Percentiles rank a stretch among this genome's conserved stretches.
Conservation (phyloP, 257 asterid genomes). For the Ehretia macrophylla region DNA sequence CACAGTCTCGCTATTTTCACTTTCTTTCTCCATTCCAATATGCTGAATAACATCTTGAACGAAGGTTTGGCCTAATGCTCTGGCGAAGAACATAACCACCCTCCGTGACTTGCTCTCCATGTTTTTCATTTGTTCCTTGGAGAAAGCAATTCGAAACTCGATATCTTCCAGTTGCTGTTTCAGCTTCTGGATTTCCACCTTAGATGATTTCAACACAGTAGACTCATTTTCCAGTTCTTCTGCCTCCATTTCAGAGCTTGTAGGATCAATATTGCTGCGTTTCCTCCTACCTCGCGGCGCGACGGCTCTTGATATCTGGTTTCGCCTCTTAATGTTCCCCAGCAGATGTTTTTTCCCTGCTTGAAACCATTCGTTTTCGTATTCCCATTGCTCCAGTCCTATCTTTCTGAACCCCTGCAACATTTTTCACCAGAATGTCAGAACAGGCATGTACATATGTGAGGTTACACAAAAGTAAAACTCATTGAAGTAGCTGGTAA, state of each 20-base stretch:
- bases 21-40: neutral
- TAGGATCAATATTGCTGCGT: neutral
- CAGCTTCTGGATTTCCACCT: constrained; percentile 30
- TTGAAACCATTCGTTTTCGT: constrained; percentile 42
- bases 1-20: neutral
- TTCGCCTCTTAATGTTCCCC: constrained; percentile 38
- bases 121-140: constrained; percentile 7
- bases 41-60: constrained; percentile 8
- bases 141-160: constrained; percentile 17
- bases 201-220: constrained; percentile 11
- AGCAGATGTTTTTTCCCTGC: constrained; percentile 40
- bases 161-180: constrained; percentile 24
- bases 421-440: neutral
- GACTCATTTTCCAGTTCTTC: constrained; percentile 16
- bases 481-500: too few species aligned
- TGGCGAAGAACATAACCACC: constrained; percentile 17
- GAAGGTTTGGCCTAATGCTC: constrained; percentile 9
- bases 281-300: neutral
- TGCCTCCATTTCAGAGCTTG: neutral
- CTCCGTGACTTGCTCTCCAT: constrained; percentile 11
- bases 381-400: constrained; percentile 54
- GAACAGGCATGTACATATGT: neutral
- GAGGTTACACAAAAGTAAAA: too few species aligned
- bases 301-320: neutral
- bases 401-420: constrained; percentile 58